These are phyloP conservation scores for Neoarthrinium moseri DNA, from an alignment of 2,329 filamentous ascomycete species.

Conservation along the genomic window DNA sequence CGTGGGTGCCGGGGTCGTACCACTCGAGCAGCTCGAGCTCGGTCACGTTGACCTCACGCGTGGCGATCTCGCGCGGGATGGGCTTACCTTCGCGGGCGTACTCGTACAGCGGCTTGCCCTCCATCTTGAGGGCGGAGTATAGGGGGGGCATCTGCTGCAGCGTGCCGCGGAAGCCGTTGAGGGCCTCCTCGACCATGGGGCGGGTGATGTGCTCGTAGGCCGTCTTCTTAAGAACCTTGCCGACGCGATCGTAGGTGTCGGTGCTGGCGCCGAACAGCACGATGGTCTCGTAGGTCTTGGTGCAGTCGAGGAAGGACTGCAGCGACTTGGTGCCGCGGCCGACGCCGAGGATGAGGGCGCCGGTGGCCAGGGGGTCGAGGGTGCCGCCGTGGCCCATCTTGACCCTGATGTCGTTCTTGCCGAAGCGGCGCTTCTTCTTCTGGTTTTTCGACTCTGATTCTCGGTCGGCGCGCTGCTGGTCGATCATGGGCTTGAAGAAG, in stretches of 20 bases:
- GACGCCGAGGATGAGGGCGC: conserved; percentile 85
- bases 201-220: conserved; percentile 79
- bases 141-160: conserved; percentile 89
- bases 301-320: conserved; percentile 77
- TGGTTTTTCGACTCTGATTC: conserved; percentile 57
- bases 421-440: conserved; percentile 55
- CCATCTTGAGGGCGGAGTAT: conserved; percentile 88
- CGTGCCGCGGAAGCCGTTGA: conserved; percentile 74
- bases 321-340: conserved; percentile 86
- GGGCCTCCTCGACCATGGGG: conserved; percentile 72
- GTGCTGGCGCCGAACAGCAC: conserved; percentile 90
- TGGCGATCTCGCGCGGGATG: conserved; percentile 80
- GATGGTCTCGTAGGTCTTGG: conserved; percentile 88
- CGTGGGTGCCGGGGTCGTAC: conserved; percentile 77
- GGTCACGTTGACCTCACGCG: conserved; percentile 73
- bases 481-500: conserved; percentile 76
- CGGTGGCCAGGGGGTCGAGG: conserved; percentile 89
- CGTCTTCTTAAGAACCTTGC: conserved; percentile 75
- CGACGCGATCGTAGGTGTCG: conserved; percentile 85
- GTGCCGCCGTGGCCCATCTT: conserved; percentile 98
- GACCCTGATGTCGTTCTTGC: conserved; percentile 65
- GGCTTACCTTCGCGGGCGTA: conserved; percentile 89
- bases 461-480: conserved; percentile 57
- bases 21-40: conserved; percentile 83
- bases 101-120: conserved; percentile 93